Conservation (phyloP, 2,329 filamentous ascomycete genomes). For the Sclerotinia sclerotiorum region DNA sequence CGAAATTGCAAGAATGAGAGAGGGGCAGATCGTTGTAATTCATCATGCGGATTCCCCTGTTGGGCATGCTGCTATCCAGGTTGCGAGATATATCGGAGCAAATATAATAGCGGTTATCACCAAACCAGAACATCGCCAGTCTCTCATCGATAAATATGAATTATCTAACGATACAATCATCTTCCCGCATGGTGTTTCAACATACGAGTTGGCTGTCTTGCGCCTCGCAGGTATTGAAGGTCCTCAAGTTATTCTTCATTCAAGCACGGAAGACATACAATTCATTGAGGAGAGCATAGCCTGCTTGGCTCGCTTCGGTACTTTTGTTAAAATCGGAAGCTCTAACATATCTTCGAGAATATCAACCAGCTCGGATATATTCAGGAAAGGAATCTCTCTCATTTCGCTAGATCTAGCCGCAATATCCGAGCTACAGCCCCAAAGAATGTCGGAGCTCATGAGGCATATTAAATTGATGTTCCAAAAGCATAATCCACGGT, state of each 20-base stretch:
- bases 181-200: background rate
- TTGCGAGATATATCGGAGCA: constrained; percentile 35
- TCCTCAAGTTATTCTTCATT: constrained; percentile 38
- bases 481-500: background rate
- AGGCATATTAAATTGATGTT: background rate
- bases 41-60: constrained; percentile 40
- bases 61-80: constrained; percentile 41
- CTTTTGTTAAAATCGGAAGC: background rate
- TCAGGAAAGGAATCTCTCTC: background rate
- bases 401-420: background rate
- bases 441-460: background rate
- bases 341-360: background rate
- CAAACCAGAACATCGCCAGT: constrained; percentile 26
- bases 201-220: constrained; percentile 35
- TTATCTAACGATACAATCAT: background rate
- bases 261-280: constrained; percentile 36
- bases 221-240: constrained; percentile 30
- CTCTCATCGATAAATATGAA: constrained; percentile 28
- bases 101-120: constrained; percentile 37
- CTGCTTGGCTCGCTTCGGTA: background rate
- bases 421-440: background rate
- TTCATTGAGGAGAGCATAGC: background rate
- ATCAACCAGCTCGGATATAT: background rate
- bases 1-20: constrained; percentile 31
- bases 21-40: constrained; percentile 40